These are phyloP conservation scores for Chaetomium globosum DNA, from an alignment of 2,329 filamentous ascomycete genomes.

Conservation along the genomic window DNA sequence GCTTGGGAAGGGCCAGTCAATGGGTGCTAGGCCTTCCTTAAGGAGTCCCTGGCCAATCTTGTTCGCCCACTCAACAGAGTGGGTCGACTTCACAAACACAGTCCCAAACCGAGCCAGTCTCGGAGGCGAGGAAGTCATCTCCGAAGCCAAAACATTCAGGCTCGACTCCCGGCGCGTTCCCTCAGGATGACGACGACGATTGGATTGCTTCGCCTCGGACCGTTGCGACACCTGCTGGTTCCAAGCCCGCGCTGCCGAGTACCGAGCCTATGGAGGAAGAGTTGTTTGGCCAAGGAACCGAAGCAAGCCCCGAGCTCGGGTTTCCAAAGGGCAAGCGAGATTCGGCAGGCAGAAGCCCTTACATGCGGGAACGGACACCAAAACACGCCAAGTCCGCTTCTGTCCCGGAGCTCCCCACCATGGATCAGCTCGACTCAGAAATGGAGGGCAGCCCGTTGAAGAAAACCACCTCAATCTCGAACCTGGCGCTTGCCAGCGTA, in stretches of 20 bases:
- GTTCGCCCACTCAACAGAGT: slow-evolving; percentile 42
- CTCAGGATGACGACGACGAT: slow-evolving; percentile 62
- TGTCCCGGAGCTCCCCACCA: slow-evolving; percentile 55
- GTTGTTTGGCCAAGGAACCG: slow-evolving; percentile 52
- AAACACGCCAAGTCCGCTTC: slow-evolving; percentile 66
- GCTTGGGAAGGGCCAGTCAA: slow-evolving; percentile 61
- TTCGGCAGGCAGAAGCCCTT: slow-evolving; percentile 45
- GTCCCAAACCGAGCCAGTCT: slow-evolving; percentile 24
- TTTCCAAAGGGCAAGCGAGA: slow-evolving; percentile 46
- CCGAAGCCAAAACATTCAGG: slow-evolving; percentile 40
- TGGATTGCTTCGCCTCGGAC: slow-evolving; percentile 61
- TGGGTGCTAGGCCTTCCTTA: slow-evolving; percentile 50
- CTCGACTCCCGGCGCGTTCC: slow-evolving; percentile 62
- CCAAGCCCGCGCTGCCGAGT: slow-evolving; percentile 57
- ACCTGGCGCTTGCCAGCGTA: slow-evolving; percentile 56
- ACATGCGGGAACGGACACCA: slow-evolving; percentile 40
- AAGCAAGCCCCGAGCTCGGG: slow-evolving; percentile 52
- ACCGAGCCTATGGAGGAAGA: slow-evolving; percentile 62
- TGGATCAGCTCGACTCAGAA: slow-evolving; percentile 30
- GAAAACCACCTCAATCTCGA: slow-evolving; percentile 65
- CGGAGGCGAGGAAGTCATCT: slow-evolving; percentile 38
- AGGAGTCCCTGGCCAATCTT: slow-evolving; percentile 52
- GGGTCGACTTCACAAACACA: slow-evolving; percentile 38
- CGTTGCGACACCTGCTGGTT: slow-evolving; percentile 42
- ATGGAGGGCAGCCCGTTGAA: slow-evolving; percentile 49